Percentiles rank a stretch among this genome's conserved stretches.
These are phyloP conservation scores for Coemansia asiatica DNA, from an alignment of 192 early-diverging fungal species.

Conservation along the genomic window DNA sequence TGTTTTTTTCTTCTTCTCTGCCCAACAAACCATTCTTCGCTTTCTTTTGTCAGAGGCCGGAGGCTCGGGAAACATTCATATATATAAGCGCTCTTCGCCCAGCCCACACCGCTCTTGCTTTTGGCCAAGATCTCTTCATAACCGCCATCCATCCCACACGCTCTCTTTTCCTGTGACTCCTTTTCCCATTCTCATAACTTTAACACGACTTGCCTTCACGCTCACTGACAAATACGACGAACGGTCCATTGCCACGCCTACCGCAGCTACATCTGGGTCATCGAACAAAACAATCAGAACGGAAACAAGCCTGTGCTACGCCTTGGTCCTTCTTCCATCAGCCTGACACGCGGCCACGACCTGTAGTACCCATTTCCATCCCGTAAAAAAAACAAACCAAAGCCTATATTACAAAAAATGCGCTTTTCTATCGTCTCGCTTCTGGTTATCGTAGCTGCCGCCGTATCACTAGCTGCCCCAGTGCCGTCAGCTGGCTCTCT, in stretches of 20 bases:
- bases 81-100: background rate
- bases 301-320: background rate
- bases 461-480: conserved; percentile 33
- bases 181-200: background rate
- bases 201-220: background rate
- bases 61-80: background rate
- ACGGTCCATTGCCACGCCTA: background rate
- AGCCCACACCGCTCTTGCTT: background rate
- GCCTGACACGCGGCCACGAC: background rate
- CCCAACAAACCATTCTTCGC: background rate
- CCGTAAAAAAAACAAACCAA: background rate
- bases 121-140: background rate
- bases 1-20: background rate
- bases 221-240: background rate
- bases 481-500: conserved; percentile 9
- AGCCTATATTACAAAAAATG: too few species aligned
- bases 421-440: conserved; percentile 24
- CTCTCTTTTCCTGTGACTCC: background rate
- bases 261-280: background rate
- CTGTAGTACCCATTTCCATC: too few species aligned
- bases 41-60: background rate
- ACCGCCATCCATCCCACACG: background rate
- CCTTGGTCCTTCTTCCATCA: background rate
- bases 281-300: background rate
- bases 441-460: conserved; percentile 18